Evolutionary conservation across 192 early-diverging fungal species (phyloP).

Genomic region (Coemansia sp.): DNA sequence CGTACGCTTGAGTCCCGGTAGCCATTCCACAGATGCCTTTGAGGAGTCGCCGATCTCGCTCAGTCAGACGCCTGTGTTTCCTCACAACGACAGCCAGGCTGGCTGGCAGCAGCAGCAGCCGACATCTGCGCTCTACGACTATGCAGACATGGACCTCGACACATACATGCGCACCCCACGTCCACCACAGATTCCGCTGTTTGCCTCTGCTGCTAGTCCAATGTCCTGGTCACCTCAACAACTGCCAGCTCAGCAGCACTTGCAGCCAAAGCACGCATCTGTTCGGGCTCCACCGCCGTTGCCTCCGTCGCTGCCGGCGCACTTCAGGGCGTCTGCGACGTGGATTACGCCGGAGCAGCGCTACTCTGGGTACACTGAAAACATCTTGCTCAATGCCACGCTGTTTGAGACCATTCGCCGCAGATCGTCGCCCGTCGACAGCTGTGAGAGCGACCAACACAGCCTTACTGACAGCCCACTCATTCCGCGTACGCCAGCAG

Average conservation of each 20-base stretch:
- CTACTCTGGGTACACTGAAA: slow-evolving; percentile 49
- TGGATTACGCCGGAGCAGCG: slow-evolving; percentile 55
- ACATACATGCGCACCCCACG: slow-evolving; percentile 20
- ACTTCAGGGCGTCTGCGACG: slow-evolving; percentile 34
- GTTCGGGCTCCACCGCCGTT: slow-evolving; percentile 9
- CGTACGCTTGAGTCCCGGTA: slow-evolving; percentile 7
- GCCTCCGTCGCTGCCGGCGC: slow-evolving; percentile 21
- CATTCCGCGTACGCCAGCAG: not conserved
- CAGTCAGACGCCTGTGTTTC: slow-evolving; percentile 1
- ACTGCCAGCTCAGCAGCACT: not conserved
- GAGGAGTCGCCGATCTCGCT: slow-evolving; percentile 10
- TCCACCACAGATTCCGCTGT: slow-evolving; percentile 13
- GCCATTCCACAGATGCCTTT: not conserved
- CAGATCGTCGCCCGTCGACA: slow-evolving; percentile 16
- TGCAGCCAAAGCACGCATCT: not conserved
- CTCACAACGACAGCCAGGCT: not conserved
- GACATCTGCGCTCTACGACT: slow-evolving; percentile 32
- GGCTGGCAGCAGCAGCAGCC: slow-evolving; percentile 7
- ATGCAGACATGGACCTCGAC: slow-evolving; percentile 22
- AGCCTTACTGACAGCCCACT: not conserved
- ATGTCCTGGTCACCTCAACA: slow-evolving; percentile 15
- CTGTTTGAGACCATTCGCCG: slow-evolving; percentile 55
- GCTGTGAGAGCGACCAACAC: slow-evolving; percentile 23
- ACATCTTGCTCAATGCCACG: slow-evolving; percentile 48
- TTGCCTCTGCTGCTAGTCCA: slow-evolving; percentile 26